Percentiles rank a stretch among this genome's conserved stretches.
Conservation (phyloP, 257 asterid species). For the Plantago major region DNA sequence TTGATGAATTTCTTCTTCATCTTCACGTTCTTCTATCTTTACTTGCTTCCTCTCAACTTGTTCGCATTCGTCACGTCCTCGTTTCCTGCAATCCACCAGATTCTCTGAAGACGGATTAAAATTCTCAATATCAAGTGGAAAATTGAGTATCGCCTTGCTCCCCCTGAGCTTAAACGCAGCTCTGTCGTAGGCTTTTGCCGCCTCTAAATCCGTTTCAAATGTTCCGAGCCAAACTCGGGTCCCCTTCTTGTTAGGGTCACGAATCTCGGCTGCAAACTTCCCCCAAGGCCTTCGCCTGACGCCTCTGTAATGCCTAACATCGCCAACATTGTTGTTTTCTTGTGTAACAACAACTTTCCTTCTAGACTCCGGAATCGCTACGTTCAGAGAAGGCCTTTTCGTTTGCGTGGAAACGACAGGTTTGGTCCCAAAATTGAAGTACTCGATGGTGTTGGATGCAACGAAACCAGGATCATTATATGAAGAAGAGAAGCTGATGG, state of each 20-base stretch:
- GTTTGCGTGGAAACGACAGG: constrained; percentile 14
- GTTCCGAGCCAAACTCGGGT: constrained; percentile 76
- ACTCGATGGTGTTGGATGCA: not conserved
- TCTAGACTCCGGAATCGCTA: constrained; percentile 40
- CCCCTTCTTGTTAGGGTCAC: constrained; percentile 67
- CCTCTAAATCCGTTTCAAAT: constrained; percentile 62
- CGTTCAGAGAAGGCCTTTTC: constrained; percentile 56
- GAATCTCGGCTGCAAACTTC: constrained; percentile 69
- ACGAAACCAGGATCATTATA: constrained; percentile 19
- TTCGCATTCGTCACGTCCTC: too few relatives aligned
- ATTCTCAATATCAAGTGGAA: constrained; percentile 70
- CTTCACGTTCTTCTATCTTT: too few relatives aligned
- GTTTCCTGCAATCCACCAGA: too few relatives aligned
- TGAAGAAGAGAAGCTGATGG: constrained; percentile 24
- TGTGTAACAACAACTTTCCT: constrained; percentile 11
- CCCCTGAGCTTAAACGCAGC: constrained; percentile 75
- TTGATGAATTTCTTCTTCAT: too few relatives aligned
- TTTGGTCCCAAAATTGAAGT: constrained; percentile 34
- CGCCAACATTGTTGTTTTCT: constrained; percentile 20
- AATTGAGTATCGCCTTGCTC: constrained; percentile 59
- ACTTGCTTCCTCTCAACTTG: too few relatives aligned
- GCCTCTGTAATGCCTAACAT: constrained; percentile 55
- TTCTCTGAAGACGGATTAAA: constrained; percentile 14
- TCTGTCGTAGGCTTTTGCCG: constrained; percentile 67
- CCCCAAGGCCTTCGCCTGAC: constrained; percentile 75